These are phyloP conservation scores for Diaporthe sp. DNA, from an alignment of 2,329 filamentous ascomycete genomes.

Conservation along the genomic window DNA sequence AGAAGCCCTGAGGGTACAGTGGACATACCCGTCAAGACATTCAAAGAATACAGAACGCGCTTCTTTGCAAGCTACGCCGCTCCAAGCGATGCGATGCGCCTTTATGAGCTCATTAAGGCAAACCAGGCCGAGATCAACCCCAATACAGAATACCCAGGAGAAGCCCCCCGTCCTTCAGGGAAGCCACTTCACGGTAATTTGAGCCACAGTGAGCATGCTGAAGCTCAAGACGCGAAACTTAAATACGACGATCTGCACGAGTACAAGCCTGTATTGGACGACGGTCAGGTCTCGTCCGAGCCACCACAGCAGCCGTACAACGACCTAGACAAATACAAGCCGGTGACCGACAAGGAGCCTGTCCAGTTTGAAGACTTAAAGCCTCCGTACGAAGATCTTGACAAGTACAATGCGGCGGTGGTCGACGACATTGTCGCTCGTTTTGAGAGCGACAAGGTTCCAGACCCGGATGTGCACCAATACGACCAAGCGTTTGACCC, in stretches of 20 bases:
- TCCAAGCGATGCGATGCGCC: slow-evolving; percentile 41
- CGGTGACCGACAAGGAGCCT: slow-evolving; percentile 49
- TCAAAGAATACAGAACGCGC: slow-evolving; percentile 48
- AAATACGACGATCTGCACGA: slow-evolving; percentile 49
- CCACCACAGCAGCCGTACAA: slow-evolving; percentile 39
- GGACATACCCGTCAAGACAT: slow-evolving; percentile 44
- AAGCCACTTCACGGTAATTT: slow-evolving; percentile 38
- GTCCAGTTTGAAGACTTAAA: slow-evolving; percentile 40
- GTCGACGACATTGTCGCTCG: slow-evolving; percentile 7
- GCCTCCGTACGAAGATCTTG: slow-evolving; percentile 53
- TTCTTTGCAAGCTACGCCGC: slow-evolving; percentile 42
- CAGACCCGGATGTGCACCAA: not conserved
- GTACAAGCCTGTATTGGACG: slow-evolving; percentile 50
- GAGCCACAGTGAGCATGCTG: slow-evolving; percentile 37
- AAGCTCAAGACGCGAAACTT: slow-evolving; percentile 43
- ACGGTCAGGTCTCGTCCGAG: slow-evolving; percentile 40
- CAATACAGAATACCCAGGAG: slow-evolving; percentile 36
- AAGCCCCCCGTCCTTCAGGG: not conserved
- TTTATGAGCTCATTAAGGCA: slow-evolving; percentile 49
- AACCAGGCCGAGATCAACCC: slow-evolving; percentile 45
- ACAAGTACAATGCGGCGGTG: slow-evolving; percentile 48
- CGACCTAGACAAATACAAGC: slow-evolving; percentile 44
- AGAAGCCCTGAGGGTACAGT: slow-evolving; percentile 35
- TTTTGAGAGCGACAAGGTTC: not conserved
- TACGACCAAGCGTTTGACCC: not conserved